phyloP scores from a whole-genome alignment of 2,329 filamentous ascomycete genomes.

The Gnomoniopsis smithogilvyi region DNA sequence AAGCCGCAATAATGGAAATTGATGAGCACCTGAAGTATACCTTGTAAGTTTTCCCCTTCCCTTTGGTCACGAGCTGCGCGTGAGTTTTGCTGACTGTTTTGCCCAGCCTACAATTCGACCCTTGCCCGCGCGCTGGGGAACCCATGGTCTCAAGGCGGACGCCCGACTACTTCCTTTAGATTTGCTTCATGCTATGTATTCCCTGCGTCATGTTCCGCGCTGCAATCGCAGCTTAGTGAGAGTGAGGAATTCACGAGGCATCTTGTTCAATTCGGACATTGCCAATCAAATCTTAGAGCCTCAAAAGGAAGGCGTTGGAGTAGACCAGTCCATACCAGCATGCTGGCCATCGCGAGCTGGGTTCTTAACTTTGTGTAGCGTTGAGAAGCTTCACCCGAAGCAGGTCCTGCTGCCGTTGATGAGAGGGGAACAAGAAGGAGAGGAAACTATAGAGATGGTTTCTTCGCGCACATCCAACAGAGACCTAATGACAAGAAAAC shows the following conservation, averaged over 20 bases:
- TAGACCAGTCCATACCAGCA: slow-evolving; percentile 9
- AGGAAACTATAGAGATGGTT: slow-evolving; percentile 14
- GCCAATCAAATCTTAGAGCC: slow-evolving; percentile 13
- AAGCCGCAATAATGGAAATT: slow-evolving; percentile 99
- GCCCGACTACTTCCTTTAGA: slow-evolving; percentile 97
- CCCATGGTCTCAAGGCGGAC: slow-evolving; percentile 98
- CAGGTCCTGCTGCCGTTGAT: not conserved
- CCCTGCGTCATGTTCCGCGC: not conserved
- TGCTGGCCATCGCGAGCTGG: slow-evolving; percentile 8
- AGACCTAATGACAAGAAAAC: slow-evolving; percentile 3
- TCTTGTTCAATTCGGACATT: slow-evolving; percentile 3
- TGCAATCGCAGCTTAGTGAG: not conserved
- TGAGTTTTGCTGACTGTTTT: slow-evolving; percentile 13
- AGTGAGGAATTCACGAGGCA: not conserved
- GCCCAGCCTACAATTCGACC: slow-evolving; percentile 93
- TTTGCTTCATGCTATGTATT: slow-evolving; percentile 11
- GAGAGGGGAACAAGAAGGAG: slow-evolving; percentile 11
- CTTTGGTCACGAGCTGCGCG: not conserved
- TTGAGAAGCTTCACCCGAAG: slow-evolving; percentile 8
- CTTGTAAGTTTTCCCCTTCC: slow-evolving; percentile 68
- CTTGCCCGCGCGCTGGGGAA: slow-evolving; percentile 93
- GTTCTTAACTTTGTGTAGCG: slow-evolving; percentile 11
- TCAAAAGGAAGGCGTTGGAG: slow-evolving; percentile 11
- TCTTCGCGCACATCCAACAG: not conserved
- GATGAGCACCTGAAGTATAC: slow-evolving; percentile 99